Percentiles rank a stretch among this genome's conserved stretches.
Conservation (phyloP, 306 rosid species). For the Citrullus colocynthis region DNA sequence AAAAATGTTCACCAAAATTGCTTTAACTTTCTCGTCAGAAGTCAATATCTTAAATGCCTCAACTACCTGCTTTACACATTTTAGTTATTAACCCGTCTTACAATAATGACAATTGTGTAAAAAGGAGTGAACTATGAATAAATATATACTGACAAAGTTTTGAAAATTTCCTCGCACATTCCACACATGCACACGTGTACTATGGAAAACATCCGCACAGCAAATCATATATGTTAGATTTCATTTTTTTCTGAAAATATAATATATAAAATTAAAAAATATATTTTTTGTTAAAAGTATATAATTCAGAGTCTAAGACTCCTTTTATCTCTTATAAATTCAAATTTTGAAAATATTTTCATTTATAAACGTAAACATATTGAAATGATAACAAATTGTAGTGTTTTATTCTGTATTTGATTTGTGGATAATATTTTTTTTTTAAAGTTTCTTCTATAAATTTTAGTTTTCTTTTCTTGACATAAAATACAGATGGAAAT, state of each 20-base stretch:
- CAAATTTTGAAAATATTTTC: not conserved
- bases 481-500: not conserved
- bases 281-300: not conserved
- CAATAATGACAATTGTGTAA: not conserved
- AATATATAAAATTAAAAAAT: too few species aligned
- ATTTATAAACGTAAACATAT: not conserved
- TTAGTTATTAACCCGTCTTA: not conserved
- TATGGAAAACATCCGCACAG: not conserved
- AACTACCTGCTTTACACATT: conserved; percentile 49
- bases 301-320: too few species aligned
- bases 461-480: not conserved
- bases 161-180: not conserved
- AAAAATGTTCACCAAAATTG: conserved; percentile 91
- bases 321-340: too few species aligned
- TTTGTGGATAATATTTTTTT: not conserved
- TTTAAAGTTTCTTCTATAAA: not conserved
- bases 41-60: conserved; percentile 98
- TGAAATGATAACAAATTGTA: not conserved
- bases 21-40: conserved; percentile 92
- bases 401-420: not conserved
- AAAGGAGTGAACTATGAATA: not conserved
- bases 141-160: not conserved
- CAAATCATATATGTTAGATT: not conserved
- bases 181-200: not conserved
- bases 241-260: not conserved